phyloP scores from a whole-genome alignment of 2,329 filamentous ascomycete species.

The Dryadomyces quercus-mongolicae region DNA sequence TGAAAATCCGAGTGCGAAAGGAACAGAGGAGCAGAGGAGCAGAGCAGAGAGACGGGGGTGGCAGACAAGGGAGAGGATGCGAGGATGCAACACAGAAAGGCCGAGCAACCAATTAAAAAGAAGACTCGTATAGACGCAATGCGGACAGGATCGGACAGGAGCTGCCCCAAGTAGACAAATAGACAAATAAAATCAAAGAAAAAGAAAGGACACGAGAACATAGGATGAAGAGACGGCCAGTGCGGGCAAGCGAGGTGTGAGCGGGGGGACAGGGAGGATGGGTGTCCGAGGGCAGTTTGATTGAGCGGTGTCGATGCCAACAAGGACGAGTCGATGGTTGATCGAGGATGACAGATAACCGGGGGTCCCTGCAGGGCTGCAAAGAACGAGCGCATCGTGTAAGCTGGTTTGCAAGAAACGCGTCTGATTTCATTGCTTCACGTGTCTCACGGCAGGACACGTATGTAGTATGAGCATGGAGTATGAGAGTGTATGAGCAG shows the following conservation, averaged over 20 bases:
- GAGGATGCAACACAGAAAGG: background rate
- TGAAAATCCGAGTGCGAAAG: background rate
- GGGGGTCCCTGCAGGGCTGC: background rate
- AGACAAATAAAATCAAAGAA: background rate
- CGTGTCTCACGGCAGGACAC: background rate
- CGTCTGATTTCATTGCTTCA: background rate
- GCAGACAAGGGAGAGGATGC: background rate
- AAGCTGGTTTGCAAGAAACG: background rate
- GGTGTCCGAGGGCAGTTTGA: background rate
- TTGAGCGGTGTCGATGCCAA: constrained; percentile 2
- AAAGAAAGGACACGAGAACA: background rate
- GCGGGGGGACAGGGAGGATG: background rate
- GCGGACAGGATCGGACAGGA: background rate
- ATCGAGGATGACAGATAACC: background rate
- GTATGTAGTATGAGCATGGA: background rate
- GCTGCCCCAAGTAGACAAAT: background rate
- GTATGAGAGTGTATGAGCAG: background rate
- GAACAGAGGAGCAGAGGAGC: background rate
- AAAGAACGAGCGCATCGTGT: background rate
- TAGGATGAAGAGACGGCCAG: background rate
- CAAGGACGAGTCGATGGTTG: no score
- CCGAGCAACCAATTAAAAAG: background rate
- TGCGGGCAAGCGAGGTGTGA: background rate
- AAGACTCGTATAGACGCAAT: background rate
- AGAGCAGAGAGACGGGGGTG: background rate